Percentiles rank a stretch among this genome's conserved stretches.
Conservation (phyloP, 2,329 filamentous ascomycete genomes). For the Hypoxylon sp. region DNA sequence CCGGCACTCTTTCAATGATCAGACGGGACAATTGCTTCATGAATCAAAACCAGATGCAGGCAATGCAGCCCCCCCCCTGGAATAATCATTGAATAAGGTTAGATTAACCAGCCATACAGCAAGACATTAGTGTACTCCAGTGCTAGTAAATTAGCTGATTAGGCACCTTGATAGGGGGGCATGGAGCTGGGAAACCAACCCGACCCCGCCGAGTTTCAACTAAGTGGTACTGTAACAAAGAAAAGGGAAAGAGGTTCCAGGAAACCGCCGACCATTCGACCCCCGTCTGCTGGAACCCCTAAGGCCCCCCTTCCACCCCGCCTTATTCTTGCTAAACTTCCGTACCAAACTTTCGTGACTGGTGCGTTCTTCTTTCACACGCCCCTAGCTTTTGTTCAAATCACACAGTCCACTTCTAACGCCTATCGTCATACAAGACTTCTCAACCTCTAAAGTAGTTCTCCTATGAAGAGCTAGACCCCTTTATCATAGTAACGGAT, state of each 20-base stretch:
- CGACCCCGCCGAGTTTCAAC: conserved; percentile 35
- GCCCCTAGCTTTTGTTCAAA: conserved; percentile 34
- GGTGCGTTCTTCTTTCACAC: conserved; percentile 25
- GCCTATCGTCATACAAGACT: conserved; percentile 30
- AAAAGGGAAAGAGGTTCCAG: conserved; percentile 18
- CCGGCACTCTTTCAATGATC: conserved; percentile 26
- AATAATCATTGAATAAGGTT: conserved; percentile 22
- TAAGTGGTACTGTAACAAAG: conserved; percentile 7
- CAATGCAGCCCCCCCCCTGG: conserved; percentile 24
- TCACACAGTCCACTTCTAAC: conserved; percentile 14
- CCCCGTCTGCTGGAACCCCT: conserved; percentile 6
- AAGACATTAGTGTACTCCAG: not conserved
- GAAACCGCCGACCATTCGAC: conserved; percentile 21
- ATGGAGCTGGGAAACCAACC: conserved; percentile 7
- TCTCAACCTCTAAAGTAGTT: not conserved
- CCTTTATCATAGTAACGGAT: conserved; percentile 16
- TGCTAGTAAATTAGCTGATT: too few relatives aligned
- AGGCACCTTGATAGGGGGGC: not conserved
- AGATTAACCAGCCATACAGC: conserved; percentile 36
- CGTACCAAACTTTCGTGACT: conserved; percentile 24
- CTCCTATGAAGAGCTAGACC: conserved; percentile 15
- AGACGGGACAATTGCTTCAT: conserved; percentile 31
- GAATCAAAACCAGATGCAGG: conserved; percentile 18
- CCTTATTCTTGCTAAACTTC: conserved; percentile 26
- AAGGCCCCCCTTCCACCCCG: conserved; percentile 26